A percentile compares a stretch with the other conserved stretches of the same genome.
phyloP scores from a whole-genome alignment of 169 alveolate species.

The Eimeria tenella region DNA sequence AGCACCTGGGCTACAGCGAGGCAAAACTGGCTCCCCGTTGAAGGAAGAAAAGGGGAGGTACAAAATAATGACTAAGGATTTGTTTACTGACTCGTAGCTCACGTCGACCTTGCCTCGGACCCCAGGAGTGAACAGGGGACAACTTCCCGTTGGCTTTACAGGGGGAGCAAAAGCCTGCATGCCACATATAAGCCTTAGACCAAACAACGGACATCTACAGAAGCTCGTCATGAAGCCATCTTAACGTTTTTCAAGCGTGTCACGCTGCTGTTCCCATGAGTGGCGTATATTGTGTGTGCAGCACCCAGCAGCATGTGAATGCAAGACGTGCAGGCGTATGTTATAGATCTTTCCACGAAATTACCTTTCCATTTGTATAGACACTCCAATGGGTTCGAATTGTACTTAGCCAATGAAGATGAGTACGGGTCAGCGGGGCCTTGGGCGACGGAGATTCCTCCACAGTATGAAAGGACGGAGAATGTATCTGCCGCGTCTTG shows the following conservation, averaged over 20 bases:
- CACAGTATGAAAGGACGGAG: background rate
- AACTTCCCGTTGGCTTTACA: background rate
- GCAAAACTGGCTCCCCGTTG: background rate
- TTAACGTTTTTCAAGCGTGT: background rate
- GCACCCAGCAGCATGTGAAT: no score
- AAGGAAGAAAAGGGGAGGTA: background rate
- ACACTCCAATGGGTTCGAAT: conserved; percentile 56
- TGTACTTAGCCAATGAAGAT: conserved; percentile 34
- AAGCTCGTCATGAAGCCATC: no score
- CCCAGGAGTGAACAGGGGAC: conserved; percentile 17
- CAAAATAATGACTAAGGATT: background rate
- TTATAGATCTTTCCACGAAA: background rate
- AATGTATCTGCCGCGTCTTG: background rate
- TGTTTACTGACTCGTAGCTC: conserved; percentile 22
- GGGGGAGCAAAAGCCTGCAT: conserved; percentile 48
- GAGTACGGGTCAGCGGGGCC: conserved; percentile 62
- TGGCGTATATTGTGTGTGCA: no score
- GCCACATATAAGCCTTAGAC: no score
- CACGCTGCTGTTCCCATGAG: no score
- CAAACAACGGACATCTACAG: no score
- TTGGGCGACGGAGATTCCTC: conserved; percentile 22
- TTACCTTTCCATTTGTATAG: conserved; percentile 46
- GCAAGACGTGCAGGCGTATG: no score
- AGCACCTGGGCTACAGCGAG: no score
- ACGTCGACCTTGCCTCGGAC: conserved; percentile 52